Base-by-base conservation (phyloP, 768 basidiomycete species). In the Boletus patriciae region DNA sequence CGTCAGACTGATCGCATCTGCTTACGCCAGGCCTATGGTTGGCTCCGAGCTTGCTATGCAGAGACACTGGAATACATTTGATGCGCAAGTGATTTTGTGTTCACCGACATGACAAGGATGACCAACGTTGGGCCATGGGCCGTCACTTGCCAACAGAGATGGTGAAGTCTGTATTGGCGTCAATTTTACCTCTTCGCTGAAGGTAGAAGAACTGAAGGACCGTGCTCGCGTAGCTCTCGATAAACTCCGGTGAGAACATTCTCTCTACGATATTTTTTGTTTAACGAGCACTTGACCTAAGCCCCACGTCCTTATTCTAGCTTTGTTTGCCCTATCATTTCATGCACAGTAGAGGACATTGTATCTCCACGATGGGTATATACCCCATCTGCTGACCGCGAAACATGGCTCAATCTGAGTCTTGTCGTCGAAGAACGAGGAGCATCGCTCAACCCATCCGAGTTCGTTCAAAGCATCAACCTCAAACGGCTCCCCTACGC, bases 351-450 rank as follows among this genome's bases (percentile, higher is more conserved):
- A 38, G 61, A 66, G 33, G 55, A 54, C 13, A 8, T 34, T 23
- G 27, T 11, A 12, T 59, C 64, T 25, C 64, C 64, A 18, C 55
- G 47, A 50, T 66, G 57, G 60, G 45, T 66, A 13, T 69, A 70
- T 36, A 57, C 50, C 21, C 64, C 69, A 16, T 69, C 57, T 27
- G 50, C 54, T 21, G 64, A 64, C 46, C 61, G 67, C 15, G 38
- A 63, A 33, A 53, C 50, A 10, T 69, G 69, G 69, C 61, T 66
- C 36, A 11, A 70, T 42, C 46, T 65, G 21, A 55, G 63, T 7
- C 37, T 70, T 42, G 54, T 33, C 10, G 50, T 62, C 7, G 57
- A 68, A 37, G 52, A 63, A 7, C 58, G 54, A 40, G 65, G 60
- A 15, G 1, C 21, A 8, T 56, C 59, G 29, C 55, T 69, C n/a